phyloP scores from a whole-genome alignment of 345 rosid genomes.

The Aquilaria yunnanensis region DNA sequence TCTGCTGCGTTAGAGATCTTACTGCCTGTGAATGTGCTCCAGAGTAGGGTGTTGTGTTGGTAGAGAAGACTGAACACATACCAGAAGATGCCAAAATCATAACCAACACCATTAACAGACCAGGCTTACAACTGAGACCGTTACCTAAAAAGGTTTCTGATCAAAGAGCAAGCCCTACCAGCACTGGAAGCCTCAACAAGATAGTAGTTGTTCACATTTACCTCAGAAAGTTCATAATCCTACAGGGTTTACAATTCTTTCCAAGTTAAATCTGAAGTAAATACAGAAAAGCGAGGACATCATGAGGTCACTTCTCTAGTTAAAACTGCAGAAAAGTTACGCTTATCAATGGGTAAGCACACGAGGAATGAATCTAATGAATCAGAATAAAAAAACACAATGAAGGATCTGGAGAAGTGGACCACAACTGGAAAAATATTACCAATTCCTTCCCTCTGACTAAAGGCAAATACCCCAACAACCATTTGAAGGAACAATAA shows the following conservation, averaged over 20 bases:
- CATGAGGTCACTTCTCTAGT: conserved; percentile 17
- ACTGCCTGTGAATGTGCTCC: no score
- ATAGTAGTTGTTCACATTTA: no score
- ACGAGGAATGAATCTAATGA: conserved; percentile 35
- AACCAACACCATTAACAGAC: background rate
- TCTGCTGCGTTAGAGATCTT: no score
- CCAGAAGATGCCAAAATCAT: background rate
- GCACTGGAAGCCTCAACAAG: background rate
- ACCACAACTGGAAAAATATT: conserved; percentile 16
- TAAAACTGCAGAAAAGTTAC: conserved; percentile 18
- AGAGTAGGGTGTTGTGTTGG: no score
- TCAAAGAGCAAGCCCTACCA: background rate
- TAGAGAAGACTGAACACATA: conserved; percentile 2
- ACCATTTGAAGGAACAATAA: conserved; percentile 4
- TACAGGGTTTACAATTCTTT: conserved; percentile 9
- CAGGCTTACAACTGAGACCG: background rate
- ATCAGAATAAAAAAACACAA: conserved; percentile 32
- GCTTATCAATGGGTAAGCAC: conserved; percentile 12
- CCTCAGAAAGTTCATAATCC: conserved; percentile 12
- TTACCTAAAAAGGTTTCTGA: no score
- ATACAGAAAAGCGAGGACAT: background rate
- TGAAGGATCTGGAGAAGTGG: conserved; percentile 22
- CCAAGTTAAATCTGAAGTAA: conserved; percentile 7
- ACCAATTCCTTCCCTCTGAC: conserved; percentile 16
- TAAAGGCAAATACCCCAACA: conserved; percentile 11